Conservation (phyloP, 148 eudicot species). For the Camellia sinensis region DNA sequence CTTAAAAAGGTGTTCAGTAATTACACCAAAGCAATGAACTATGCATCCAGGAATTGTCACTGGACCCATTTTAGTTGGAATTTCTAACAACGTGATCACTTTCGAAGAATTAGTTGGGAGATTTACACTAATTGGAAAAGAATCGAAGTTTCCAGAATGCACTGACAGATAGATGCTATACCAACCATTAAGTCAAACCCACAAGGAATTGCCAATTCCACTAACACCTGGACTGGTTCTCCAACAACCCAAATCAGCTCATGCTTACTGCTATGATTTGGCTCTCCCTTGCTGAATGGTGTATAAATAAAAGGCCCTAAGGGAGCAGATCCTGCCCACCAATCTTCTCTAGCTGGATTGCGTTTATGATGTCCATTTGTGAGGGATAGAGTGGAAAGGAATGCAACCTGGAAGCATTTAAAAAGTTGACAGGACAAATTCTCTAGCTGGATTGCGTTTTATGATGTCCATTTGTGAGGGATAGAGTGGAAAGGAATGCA, state of each 20-base stretch:
- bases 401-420: slow-evolving; percentile 57
- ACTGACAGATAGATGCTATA: slow-evolving; percentile 89
- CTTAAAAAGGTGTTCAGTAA: slow-evolving; percentile 84
- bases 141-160: slow-evolving; percentile 83
- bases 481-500: slow-evolving; percentile 88
- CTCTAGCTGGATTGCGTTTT: slow-evolving; percentile 69
- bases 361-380: slow-evolving; percentile 89
- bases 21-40: slow-evolving; percentile 94
- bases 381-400: slow-evolving; percentile 84
- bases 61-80: slow-evolving; percentile 82
- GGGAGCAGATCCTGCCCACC: slow-evolving; percentile 98
- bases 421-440: slow-evolving; percentile 10
- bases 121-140: slow-evolving; percentile 83
- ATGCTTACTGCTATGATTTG: slow-evolving; percentile 57
- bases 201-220: slow-evolving; percentile 96
- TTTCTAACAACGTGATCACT: slow-evolving; percentile 81
- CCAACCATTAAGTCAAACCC: slow-evolving; percentile 73
- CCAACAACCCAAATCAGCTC: slow-evolving; percentile 93
- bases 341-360: slow-evolving; percentile 70
- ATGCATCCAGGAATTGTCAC: slow-evolving; percentile 83
- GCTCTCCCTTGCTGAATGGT: slow-evolving; percentile 90
- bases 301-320: slow-evolving; percentile 95
- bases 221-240: slow-evolving; percentile 91
- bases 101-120: slow-evolving; percentile 90
- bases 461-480: slow-evolving; percentile 85